Evolutionary conservation across 75 land plant genomes (phyloP), one percentile per base, ranked within the genome.

Genomic region (Isoetes taiwanensis): DNA sequence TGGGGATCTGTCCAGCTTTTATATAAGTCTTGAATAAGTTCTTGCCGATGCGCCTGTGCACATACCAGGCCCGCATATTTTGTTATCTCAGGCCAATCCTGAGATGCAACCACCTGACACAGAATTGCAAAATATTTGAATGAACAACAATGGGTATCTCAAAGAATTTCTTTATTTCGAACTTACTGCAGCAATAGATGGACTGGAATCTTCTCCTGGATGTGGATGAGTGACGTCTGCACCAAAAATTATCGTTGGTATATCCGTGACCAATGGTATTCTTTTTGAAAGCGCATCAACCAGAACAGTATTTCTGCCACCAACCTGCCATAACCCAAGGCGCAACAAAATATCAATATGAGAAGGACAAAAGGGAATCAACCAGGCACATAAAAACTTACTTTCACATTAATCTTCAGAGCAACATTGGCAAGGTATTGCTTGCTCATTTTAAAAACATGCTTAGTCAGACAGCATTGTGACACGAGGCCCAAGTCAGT

Each of bases 71-170:
- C 91, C 25, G 96, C 96, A 78, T 85, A 90, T 53, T 90, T 90
- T 31, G 96, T 90, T 34, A 88, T 75, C 53, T 84, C 90, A 25
- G 95, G 95, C 95, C 95, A 88, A 46, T 88, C 95, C 58, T 85
- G 91, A 10, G 91, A 85, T 55, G 96, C 91, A 30, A 90, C 96
- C 40, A 90, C 96, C 90, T 89, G 64, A 57, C 65, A 6, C 60
- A 12, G 38, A 52, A n/a, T n/a, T n/a, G n/a, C n/a, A n/a, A n/a
- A n/a, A n/a, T n/a, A n/a, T n/a, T n/a, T n/a, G n/a, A n/a, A n/a
- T n/a, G n/a, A n/a, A n/a, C n/a, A 17, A 5, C 8, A 2, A 0
- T 23, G 19, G 2, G 30, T n/a, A 21, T 6, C n/a, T n/a, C n/a
- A n/a, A n/a, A n/a, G n/a, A n/a, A n/a, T n/a, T n/a, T n/a, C n/a